These are phyloP conservation scores for Lactifluus echinatus DNA, from an alignment of 768 basidiomycete species.

Conservation along the genomic window DNA sequence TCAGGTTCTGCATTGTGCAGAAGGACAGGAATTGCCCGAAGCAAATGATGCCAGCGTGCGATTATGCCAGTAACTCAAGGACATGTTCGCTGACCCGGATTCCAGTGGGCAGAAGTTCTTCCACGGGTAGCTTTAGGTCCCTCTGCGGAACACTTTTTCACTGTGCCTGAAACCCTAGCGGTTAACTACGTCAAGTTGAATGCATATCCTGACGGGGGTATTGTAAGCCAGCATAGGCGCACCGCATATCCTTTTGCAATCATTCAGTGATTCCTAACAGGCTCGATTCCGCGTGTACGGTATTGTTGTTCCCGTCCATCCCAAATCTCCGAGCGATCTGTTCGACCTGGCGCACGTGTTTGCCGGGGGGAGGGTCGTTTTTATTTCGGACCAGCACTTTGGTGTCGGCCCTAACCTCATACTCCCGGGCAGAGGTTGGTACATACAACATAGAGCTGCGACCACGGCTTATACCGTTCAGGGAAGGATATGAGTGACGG, in stretches of 20 bases:
- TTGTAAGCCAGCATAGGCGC: constrained; percentile 45
- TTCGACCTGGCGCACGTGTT: constrained; percentile 91
- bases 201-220: constrained; percentile 97
- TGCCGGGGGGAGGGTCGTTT: constrained; percentile 77
- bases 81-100: neutral
- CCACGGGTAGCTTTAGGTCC: constrained; percentile 74
- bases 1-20: constrained; percentile 42
- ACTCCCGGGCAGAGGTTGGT: constrained; percentile 72
- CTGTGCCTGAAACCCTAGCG: constrained; percentile 41
- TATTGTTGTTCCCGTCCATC: constrained; percentile 55
- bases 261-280: constrained; percentile 31
- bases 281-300: constrained; percentile 93
- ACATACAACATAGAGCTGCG: neutral
- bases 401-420: constrained; percentile 87
- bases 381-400: constrained; percentile 90
- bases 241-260: constrained; percentile 5
- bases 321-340: constrained; percentile 35
- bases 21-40: constrained; percentile 33
- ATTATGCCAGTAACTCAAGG: constrained; percentile 1
- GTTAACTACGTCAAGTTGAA: constrained; percentile 83
- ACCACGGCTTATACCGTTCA: constrained; percentile 18
- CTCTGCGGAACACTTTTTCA: constrained; percentile 82
- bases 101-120: constrained; percentile 74
- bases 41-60: constrained; percentile 48
- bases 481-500: constrained; percentile 94